phyloP scores from a whole-genome alignment of 495 filamentous ascomycete genomes.

The Lophiostoma macrostomum region DNA sequence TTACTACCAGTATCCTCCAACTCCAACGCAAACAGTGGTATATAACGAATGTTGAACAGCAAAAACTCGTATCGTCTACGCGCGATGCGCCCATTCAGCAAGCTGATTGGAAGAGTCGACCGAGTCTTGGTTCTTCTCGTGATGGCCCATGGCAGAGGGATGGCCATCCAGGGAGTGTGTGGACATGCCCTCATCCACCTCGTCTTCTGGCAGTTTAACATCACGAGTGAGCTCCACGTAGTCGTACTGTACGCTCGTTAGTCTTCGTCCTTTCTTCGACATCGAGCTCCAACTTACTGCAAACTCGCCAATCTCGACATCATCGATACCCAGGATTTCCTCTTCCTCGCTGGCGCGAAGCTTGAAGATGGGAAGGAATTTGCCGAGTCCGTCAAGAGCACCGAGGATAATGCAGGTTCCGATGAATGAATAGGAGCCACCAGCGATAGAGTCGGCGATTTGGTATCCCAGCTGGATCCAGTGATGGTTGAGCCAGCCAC shows the following conservation, averaged over 20 bases:
- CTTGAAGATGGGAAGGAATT: slow-evolving; percentile 77
- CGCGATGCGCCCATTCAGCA: slow-evolving; percentile 26
- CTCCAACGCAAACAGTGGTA: slow-evolving; percentile 23
- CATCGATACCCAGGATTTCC: slow-evolving; percentile 89
- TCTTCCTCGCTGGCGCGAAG: slow-evolving; percentile 80
- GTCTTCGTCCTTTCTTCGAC: slow-evolving; percentile 4
- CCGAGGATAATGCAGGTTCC: slow-evolving; percentile 77
- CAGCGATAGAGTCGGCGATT: slow-evolving; percentile 79
- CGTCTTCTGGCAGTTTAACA: slow-evolving; percentile 45
- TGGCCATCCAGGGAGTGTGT: slow-evolving; percentile 20
- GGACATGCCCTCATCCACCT: slow-evolving; percentile 29
- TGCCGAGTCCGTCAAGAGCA: slow-evolving; percentile 63
- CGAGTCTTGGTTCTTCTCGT: slow-evolving; percentile 35
- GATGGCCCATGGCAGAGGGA: slow-evolving; percentile 10
- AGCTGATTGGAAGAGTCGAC: slow-evolving; percentile 27
- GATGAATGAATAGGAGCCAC: slow-evolving; percentile 81
- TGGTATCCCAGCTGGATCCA: slow-evolving; percentile 89
- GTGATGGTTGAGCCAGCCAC: slow-evolving; percentile 88
- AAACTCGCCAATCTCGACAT: slow-evolving; percentile 95
- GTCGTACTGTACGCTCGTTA: slow-evolving; percentile 62
- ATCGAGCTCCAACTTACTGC: slow-evolving; percentile 53
- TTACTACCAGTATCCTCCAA: slow-evolving; percentile 10
- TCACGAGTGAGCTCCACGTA: slow-evolving; percentile 92
- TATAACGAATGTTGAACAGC: slow-evolving; percentile 13
- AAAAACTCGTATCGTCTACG: slow-evolving; percentile 2